Percentiles rank a stretch among this genome's conserved stretches.
These are phyloP conservation scores for Ophiostoma tasmaniense DNA, from an alignment of 2,329 filamentous ascomycete species.

Conservation along the genomic window DNA sequence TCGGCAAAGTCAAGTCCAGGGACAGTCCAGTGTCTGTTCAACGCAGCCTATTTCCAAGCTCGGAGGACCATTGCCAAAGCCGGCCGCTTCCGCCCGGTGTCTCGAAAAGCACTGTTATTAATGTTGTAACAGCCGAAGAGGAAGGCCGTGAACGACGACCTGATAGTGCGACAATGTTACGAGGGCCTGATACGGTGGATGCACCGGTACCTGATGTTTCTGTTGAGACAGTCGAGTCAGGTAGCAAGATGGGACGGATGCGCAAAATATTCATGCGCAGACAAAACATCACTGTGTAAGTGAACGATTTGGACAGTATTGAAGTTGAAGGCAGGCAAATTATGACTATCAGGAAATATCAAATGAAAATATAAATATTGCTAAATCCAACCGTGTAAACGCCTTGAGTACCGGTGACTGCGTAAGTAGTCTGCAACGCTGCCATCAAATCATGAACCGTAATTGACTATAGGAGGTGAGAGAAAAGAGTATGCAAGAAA, in stretches of 20 bases:
- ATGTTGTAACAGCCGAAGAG: background rate
- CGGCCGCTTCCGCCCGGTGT: background rate
- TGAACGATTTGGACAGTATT: background rate
- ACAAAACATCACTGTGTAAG: background rate
- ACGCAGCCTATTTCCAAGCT: background rate
- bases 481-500: background rate
- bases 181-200: background rate
- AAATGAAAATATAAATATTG: background rate
- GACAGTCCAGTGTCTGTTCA: background rate
- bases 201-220: background rate
- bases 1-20: background rate
- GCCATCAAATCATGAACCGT: background rate
- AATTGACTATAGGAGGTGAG: background rate
- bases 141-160: background rate
- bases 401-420: background rate
- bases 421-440: background rate
- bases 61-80: background rate
- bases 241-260: background rate
- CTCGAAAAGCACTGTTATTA: background rate
- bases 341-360: background rate
- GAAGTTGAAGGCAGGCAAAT: too few species aligned
- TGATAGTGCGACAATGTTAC: background rate
- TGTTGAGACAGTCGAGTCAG: background rate
- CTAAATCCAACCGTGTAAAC: background rate
- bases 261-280: background rate